Conservation (phyloP, 129 eudicot species). For the Solidago caesia region DNA sequence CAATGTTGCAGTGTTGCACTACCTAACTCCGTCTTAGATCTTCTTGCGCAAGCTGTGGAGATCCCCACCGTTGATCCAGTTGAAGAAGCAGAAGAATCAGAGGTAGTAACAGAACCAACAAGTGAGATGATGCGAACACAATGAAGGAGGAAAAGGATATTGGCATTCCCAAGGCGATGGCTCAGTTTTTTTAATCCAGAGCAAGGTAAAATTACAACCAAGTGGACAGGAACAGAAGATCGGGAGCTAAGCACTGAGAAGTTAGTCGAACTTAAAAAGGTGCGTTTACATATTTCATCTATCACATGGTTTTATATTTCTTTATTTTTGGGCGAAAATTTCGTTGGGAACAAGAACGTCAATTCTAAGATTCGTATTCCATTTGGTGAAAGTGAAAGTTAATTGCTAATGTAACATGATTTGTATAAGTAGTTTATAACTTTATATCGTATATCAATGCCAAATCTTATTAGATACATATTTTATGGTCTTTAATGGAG, state of each 20-base stretch:
- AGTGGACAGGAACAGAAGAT: constrained; percentile 84
- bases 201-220: constrained; percentile 70
- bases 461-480: no score
- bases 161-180: constrained; percentile 60
- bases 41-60: constrained; percentile 52
- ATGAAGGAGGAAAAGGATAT: constrained; percentile 27
- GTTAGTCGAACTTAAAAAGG: constrained; percentile 68
- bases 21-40: constrained; percentile 53
- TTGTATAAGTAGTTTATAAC: not conserved
- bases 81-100: constrained; percentile 41
- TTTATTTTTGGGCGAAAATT: not conserved
- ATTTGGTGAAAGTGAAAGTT: not conserved
- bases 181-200: constrained; percentile 82
- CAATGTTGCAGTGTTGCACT: constrained; percentile 65
- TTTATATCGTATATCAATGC: no score
- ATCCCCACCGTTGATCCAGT: constrained; percentile 29
- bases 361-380: not conserved
- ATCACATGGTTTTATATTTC: not conserved
- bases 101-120: constrained; percentile 33
- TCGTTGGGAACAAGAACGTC: not conserved
- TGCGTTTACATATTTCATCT: constrained; percentile 14
- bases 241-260: constrained; percentile 81
- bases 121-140: constrained; percentile 34
- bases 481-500: no score
- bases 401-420: not conserved